These are phyloP conservation scores for Cercospora janseana DNA, from an alignment of 2,329 filamentous ascomycete species.

Conservation along the genomic window DNA sequence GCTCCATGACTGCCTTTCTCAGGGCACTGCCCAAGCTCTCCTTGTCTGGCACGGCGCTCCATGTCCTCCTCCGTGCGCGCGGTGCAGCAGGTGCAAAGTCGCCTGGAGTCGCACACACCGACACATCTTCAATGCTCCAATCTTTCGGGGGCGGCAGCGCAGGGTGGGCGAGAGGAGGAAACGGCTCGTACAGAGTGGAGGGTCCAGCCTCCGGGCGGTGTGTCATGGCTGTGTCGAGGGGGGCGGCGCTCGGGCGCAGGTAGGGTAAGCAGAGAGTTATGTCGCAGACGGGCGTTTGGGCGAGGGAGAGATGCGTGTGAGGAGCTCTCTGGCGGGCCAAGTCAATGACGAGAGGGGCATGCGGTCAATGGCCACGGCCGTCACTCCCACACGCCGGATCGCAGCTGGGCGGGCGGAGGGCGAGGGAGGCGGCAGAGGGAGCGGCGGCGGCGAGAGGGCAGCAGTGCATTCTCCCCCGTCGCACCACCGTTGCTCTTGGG, in stretches of 20 bases:
- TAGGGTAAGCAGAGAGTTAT: background rate
- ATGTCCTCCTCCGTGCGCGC: constrained; percentile 21
- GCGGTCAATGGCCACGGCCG: constrained; percentile 1
- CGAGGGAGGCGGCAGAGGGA: background rate
- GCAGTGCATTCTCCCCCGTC: background rate
- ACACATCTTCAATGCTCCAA: constrained; percentile 25
- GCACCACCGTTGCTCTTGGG: constrained; percentile 2
- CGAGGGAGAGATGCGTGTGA: too few species aligned
- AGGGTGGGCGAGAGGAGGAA: constrained; percentile 18
- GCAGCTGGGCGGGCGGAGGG: background rate
- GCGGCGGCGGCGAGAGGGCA: background rate
- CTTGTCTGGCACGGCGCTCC: constrained; percentile 23
- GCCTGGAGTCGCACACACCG: constrained; percentile 30
- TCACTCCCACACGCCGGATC: background rate
- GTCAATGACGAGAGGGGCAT: constrained; percentile 12
- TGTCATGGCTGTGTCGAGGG: constrained; percentile 15
- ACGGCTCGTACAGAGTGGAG: constrained; percentile 16
- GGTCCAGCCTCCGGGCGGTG: constrained; percentile 16
- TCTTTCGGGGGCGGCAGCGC: constrained; percentile 26
- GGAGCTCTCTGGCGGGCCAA: constrained; percentile 3
- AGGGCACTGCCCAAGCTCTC: constrained; percentile 37
- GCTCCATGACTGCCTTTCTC: constrained; percentile 41
- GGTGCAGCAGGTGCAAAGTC: constrained; percentile 18
- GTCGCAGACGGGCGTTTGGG: background rate
- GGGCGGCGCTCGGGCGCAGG: constrained; percentile 3